Evolutionary conservation across 768 basidiomycete species (phyloP).

Genomic region (Paxillus rubicundulus): DNA sequence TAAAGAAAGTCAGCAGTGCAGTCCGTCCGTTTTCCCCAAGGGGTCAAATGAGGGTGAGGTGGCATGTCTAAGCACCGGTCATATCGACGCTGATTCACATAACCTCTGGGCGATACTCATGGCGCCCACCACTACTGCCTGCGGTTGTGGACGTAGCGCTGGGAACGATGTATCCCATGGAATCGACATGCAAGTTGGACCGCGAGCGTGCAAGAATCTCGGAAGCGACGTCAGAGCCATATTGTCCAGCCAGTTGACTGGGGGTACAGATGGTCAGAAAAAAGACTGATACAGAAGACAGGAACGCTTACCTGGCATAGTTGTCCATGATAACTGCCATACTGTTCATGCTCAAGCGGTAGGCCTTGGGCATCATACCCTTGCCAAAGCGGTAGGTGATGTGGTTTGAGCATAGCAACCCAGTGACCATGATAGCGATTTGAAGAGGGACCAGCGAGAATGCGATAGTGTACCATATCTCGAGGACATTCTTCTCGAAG

Average conservation of each 20-base stretch:
- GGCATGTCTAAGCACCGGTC: not conserved
- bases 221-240: conserved; percentile 60
- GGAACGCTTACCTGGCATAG: conserved; percentile 61
- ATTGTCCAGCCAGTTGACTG: conserved; percentile 74
- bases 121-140: not conserved
- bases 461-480: conserved; percentile 61
- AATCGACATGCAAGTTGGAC: conserved; percentile 45
- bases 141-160: not conserved
- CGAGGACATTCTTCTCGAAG: conserved; percentile 54
- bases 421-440: conserved; percentile 57
- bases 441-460: conserved; percentile 72
- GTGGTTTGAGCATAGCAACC: conserved; percentile 74
- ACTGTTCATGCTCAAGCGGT: conserved; percentile 66
- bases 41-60: not conserved
- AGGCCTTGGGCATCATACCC: conserved; percentile 85
- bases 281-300: not conserved
- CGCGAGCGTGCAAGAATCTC: conserved; percentile 58
- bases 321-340: conserved; percentile 87
- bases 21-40: not conserved
- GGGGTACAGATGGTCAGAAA: not conserved
- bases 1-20: not conserved
- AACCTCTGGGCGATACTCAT: not conserved
- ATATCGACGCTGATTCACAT: not conserved
- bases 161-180: conserved; percentile 16
- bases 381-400: conserved; percentile 87